Base-by-base conservation (phyloP, 441 rosid species). In the Euphorbia schlechtendalii region DNA sequence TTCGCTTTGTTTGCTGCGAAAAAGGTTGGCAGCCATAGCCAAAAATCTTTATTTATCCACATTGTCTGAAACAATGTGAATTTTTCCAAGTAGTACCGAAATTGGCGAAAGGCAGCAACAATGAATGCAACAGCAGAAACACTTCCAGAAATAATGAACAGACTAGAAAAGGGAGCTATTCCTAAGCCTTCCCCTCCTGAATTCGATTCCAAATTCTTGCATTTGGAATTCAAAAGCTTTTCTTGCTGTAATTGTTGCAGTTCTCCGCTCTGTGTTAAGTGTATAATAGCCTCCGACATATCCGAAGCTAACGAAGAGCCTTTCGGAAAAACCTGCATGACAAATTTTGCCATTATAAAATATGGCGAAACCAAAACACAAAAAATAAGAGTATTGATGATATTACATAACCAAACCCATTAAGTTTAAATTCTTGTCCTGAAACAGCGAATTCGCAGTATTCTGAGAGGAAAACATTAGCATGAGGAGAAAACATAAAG, bases 401-500 rank as follows among this genome's bases (percentile, higher is more conserved):
- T 32, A 20, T n/a, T n/a, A n/a, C n/a, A 55, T 40, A 65, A 22
- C 67, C 67, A 64, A 52, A 64, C 32, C 67, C 67, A 14, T 1
- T 21, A 9, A 64, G 59, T 48, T 21, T 64, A 38, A 51, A 52
- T 20, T 12, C 52, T 64, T 48, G 59, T 64, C 67, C 59, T 52
- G 59, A 25, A 12, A 34, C 7, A 21, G 67, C 2, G 48, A 52
- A 22, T n/a, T n/a, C n/a, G n/a, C n/a, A n/a, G n/a, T n/a, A n/a
- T n/a, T n/a, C n/a, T n/a, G n/a, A n/a, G n/a, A n/a, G n/a, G n/a
- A n/a, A n/a, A n/a, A n/a, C n/a, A n/a, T n/a, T n/a, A n/a, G n/a
- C n/a, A n/a, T n/a, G n/a, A n/a, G n/a, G n/a, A n/a, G n/a, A n/a
- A n/a, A n/a, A n/a, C n/a, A n/a, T n/a, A n/a, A n/a, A n/a, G n/a